Evolutionary conservation across 108 stramenopile species (phyloP).

Genomic region (Pseudonitzschia multiseries): DNA sequence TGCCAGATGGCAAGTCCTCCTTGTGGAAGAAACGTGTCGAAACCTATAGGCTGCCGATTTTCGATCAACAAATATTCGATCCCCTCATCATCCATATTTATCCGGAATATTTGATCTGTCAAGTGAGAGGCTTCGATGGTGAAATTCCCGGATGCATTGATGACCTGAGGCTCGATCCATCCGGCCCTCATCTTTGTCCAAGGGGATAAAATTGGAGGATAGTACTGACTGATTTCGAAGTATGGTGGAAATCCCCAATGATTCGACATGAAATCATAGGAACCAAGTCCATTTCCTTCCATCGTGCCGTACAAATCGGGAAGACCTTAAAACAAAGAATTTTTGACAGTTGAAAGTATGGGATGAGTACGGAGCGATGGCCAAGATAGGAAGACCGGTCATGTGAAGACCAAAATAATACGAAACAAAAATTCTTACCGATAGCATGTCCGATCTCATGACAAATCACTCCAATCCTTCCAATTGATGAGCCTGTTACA

Average conservation of each 20-base stretch:
- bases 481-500: constrained; percentile 25
- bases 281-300: constrained; percentile 30
- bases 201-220: constrained; percentile 39
- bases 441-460: constrained; percentile 43
- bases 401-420: too few relatives aligned
- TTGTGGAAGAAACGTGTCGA: constrained; percentile 34
- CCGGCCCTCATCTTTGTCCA: constrained; percentile 57
- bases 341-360: neutral
- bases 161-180: constrained; percentile 49
- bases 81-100: constrained; percentile 9
- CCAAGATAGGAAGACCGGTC: neutral
- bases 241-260: constrained; percentile 16
- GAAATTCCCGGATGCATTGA: constrained; percentile 49
- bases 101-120: constrained; percentile 7
- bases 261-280: constrained; percentile 38
- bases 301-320: constrained; percentile 14
- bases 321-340: constrained; percentile 17
- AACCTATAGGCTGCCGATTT: constrained; percentile 52
- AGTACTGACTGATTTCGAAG: constrained; percentile 1
- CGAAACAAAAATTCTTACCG: constrained; percentile 3
- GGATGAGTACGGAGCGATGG: neutral
- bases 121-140: constrained; percentile 10
- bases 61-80: constrained; percentile 53
- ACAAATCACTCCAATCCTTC: constrained; percentile 35
- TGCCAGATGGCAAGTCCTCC: constrained; percentile 69